These are phyloP conservation scores for Fusarium ramigenum DNA, from an alignment of 2,329 filamentous ascomycete species.

Conservation along the genomic window DNA sequence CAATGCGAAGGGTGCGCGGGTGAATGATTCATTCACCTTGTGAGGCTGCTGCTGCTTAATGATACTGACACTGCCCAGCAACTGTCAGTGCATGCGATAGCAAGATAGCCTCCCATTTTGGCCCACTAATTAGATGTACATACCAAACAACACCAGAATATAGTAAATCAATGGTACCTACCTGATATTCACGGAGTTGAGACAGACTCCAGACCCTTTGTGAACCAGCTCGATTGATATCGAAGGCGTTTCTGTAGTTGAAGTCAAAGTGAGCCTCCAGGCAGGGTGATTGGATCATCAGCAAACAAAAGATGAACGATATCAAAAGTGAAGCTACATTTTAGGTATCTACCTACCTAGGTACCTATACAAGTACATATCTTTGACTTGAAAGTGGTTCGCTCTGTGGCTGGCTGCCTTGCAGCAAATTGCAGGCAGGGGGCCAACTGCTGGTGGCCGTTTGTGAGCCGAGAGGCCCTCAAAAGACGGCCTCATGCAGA, in stretches of 20 bases:
- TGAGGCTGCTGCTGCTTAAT: not conserved
- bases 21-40: not conserved
- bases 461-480: not conserved
- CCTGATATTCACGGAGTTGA: not conserved
- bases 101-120: not conserved
- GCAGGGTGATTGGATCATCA: not conserved
- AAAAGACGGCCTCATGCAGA: slow-evolving; percentile 6
- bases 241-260: not conserved
- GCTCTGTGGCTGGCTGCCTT: slow-evolving; percentile 2
- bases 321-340: not conserved
- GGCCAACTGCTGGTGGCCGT: slow-evolving; percentile 10
- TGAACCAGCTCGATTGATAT: not conserved
- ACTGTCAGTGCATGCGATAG: not conserved
- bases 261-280: not conserved
- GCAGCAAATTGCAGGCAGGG: not conserved
- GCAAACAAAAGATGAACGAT: not conserved
- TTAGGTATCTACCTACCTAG: not conserved
- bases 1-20: not conserved
- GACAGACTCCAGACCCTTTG: not conserved
- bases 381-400: not conserved
- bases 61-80: not conserved
- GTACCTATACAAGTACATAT: not conserved
- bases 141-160: not conserved
- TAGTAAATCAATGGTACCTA: not conserved
- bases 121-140: not conserved